These are phyloP conservation scores for Boletus rubescentipes DNA, from an alignment of 768 basidiomycete species.

Conservation along the genomic window DNA sequence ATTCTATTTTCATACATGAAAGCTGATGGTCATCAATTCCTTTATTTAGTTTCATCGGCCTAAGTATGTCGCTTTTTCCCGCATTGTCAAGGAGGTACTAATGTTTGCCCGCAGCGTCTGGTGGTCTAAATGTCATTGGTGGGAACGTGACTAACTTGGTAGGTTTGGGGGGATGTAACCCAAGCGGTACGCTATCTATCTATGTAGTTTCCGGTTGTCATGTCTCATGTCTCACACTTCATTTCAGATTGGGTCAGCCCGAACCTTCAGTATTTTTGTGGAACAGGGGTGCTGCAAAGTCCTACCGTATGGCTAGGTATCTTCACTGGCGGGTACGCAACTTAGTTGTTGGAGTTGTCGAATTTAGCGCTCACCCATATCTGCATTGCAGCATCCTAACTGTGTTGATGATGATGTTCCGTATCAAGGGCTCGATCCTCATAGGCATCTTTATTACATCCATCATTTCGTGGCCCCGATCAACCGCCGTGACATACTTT, in stretches of 20 bases:
- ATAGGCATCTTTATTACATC: slow-evolving; percentile 84
- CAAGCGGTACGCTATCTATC: slow-evolving; percentile 39
- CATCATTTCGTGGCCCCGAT: slow-evolving; percentile 86
- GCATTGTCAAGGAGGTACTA: neutral
- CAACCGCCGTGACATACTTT: slow-evolving; percentile 78
- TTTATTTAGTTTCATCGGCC: slow-evolving; percentile 62
- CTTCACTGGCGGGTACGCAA: slow-evolving; percentile 71
- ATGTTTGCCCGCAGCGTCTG: slow-evolving; percentile 42
- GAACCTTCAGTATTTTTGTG: slow-evolving; percentile 59
- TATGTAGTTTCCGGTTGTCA: slow-evolving; percentile 2
- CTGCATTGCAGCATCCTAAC: slow-evolving; percentile 58
- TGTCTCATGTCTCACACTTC: slow-evolving; percentile 6
- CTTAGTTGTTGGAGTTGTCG: neutral
- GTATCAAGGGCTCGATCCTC: slow-evolving; percentile 78
- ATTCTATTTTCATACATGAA: neutral
- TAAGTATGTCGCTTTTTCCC: slow-evolving; percentile 44
- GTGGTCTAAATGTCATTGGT: slow-evolving; percentile 74
- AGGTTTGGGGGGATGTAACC: slow-evolving; percentile 70
- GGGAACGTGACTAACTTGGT: slow-evolving; percentile 71
- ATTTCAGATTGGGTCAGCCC: slow-evolving; percentile 42
- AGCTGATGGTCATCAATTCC: slow-evolving; percentile 12
- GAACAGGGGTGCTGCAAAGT: slow-evolving; percentile 58
- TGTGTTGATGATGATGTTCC: slow-evolving; percentile 78
- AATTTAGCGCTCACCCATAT: slow-evolving; percentile 4
- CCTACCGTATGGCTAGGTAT: slow-evolving; percentile 90